Evolutionary conservation across 164 flowering plant species (phyloP).

Genomic region (Stephania japonica): DNA sequence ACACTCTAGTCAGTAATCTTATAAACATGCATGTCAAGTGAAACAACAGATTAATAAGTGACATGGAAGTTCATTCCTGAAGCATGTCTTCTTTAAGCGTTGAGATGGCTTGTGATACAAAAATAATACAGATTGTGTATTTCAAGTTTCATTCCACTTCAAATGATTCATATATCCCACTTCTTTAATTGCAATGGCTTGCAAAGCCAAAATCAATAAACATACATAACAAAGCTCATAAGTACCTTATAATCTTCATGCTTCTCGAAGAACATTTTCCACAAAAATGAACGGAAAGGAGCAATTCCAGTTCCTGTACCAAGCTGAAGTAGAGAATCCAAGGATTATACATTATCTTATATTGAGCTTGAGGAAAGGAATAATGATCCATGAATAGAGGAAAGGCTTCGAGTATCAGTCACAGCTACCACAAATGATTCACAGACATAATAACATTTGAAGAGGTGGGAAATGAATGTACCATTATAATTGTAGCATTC

Average conservation of each 20-base stretch:
- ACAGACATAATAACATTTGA: neutral
- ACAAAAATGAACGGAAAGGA: conserved; percentile 86
- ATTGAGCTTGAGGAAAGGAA: neutral
- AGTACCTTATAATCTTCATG: conserved; percentile 89
- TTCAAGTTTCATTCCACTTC: neutral
- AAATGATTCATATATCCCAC: no score
- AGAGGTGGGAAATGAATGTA: conserved; percentile 17
- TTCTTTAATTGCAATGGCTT: neutral
- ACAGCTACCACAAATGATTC: neutral
- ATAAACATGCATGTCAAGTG: neutral
- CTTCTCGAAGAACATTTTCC: conserved; percentile 99
- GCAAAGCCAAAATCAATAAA: neutral
- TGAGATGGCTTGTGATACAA: no score
- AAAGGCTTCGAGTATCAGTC: neutral
- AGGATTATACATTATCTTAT: neutral
- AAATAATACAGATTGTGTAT: neutral
- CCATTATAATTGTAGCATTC: conserved; percentile 86
- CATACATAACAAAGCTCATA: neutral
- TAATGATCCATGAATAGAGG: neutral
- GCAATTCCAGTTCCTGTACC: conserved; percentile 98
- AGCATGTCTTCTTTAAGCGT: no score
- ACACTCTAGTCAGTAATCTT: conserved; percentile 1
- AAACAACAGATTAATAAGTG: no score
- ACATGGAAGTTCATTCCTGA: no score
- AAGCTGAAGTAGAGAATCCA: conserved; percentile 45